These are phyloP conservation scores for Piper longum DNA, from an alignment of 164 flowering plant species.

Conservation along the genomic window DNA sequence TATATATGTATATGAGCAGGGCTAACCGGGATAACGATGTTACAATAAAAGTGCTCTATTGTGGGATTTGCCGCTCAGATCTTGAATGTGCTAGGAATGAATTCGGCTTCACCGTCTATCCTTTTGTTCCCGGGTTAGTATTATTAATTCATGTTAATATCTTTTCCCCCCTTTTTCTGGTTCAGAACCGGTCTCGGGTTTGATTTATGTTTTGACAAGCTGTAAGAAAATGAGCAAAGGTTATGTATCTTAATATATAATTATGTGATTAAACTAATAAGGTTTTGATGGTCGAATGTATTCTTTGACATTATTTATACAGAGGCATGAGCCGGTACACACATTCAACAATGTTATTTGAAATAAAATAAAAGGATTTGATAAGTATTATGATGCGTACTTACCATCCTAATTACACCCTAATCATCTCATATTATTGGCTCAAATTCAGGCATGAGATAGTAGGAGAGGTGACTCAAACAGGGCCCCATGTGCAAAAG, in stretches of 20 bases:
- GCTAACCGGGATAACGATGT: constrained; percentile 15
- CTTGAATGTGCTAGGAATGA: constrained; percentile 16
- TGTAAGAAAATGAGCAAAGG: not conserved
- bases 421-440: not conserved
- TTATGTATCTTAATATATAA: not conserved
- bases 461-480: constrained; percentile 20
- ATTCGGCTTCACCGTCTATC: constrained; percentile 14
- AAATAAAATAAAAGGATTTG: not conserved
- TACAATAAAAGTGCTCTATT: constrained; percentile 14
- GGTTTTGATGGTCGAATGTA: not conserved
- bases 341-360: not conserved
- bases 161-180: not conserved
- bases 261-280: not conserved
- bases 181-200: not conserved
- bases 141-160: not conserved
- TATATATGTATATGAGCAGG: constrained; percentile 2
- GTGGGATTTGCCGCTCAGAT: constrained; percentile 24
- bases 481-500: constrained; percentile 18
- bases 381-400: not conserved
- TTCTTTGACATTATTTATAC: not conserved
- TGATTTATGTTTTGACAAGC: not conserved
- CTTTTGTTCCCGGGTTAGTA: constrained; percentile 21
- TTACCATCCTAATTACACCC: not conserved
- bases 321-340: not conserved
- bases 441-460: constrained; percentile 26